Evolutionary conservation across 2,329 filamentous ascomycete genomes (phyloP).

Genomic region (Fusarium lyarnte): DNA sequence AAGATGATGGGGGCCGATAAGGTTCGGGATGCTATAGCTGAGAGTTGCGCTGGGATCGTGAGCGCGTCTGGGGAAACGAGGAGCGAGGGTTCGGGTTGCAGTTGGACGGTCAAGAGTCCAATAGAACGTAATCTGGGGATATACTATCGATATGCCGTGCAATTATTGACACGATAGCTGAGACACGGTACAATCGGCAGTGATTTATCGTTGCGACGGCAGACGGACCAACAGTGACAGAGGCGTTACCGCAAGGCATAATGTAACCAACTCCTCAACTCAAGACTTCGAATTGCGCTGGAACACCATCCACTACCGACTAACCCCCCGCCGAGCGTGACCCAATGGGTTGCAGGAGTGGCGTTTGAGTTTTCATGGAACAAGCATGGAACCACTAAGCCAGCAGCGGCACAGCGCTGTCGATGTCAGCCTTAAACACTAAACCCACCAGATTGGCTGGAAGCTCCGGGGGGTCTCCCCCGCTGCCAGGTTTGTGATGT

Average conservation of each 20-base stretch:
- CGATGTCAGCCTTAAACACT: not conserved
- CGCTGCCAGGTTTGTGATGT: not conserved
- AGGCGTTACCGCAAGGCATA: not conserved
- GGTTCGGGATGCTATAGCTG: not conserved
- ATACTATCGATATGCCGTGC: not conserved
- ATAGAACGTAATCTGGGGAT: not conserved
- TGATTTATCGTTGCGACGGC: not conserved
- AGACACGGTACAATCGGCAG: not conserved
- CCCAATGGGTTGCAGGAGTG: not conserved
- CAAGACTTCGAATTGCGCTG: not conserved
- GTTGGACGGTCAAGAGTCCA: not conserved
- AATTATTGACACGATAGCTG: not conserved
- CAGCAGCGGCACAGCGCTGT: not conserved
- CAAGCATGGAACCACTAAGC: not conserved
- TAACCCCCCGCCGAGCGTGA: not conserved
- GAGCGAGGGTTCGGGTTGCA: not conserved
- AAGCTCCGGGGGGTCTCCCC: no score
- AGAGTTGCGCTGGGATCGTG: not conserved
- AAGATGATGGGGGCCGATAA: not conserved
- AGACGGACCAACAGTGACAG: not conserved
- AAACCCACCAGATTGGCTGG: not conserved
- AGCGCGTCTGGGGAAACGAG: not conserved
- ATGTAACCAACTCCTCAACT: not conserved
- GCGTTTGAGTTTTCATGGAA: not conserved
- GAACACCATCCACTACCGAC: not conserved